These are phyloP conservation scores for Bipolaris zeicola DNA, from an alignment of 2,329 filamentous ascomycete genomes.

Conservation along the genomic window DNA sequence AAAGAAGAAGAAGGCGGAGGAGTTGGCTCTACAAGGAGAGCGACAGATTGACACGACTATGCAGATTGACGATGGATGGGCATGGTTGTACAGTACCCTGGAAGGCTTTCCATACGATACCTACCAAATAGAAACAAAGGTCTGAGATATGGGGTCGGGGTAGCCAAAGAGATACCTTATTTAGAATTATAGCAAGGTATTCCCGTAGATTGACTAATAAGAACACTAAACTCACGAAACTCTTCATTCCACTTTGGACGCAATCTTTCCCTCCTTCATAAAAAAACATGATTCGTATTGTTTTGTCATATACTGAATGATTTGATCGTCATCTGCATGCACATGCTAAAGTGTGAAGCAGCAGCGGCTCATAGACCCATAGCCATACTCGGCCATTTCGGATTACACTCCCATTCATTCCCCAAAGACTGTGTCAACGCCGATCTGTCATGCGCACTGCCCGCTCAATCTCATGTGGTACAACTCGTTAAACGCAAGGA, in stretches of 20 bases:
- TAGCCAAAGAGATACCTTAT: no score
- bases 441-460: constrained; percentile 12
- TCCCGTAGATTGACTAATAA: not conserved
- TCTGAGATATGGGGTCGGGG: not conserved
- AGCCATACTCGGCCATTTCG: constrained; percentile 1
- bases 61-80: constrained; percentile 66
- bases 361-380: constrained; percentile 7
- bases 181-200: not conserved
- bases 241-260: not conserved
- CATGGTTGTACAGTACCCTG: constrained; percentile 57
- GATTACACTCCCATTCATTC: constrained; percentile 9
- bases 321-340: constrained; percentile 21
- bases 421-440: constrained; percentile 12
- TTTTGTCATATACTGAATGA: constrained; percentile 22
- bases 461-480: constrained; percentile 7
- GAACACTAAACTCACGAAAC: not conserved
- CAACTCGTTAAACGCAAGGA: constrained; percentile 20
- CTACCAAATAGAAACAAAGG: constrained; percentile 58
- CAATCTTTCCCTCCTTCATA: not conserved
- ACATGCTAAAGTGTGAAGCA: constrained; percentile 9
- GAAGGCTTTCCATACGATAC: constrained; percentile 65
- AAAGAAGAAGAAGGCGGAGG: constrained; percentile 40
- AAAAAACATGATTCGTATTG: constrained; percentile 16
- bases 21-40: constrained; percentile 46
- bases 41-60: constrained; percentile 57